Percentiles rank a stretch among this genome's conserved stretches.
These are phyloP conservation scores for Colletotrichum caudatum DNA, from an alignment of 2,329 filamentous ascomycete genomes.

Conservation along the genomic window DNA sequence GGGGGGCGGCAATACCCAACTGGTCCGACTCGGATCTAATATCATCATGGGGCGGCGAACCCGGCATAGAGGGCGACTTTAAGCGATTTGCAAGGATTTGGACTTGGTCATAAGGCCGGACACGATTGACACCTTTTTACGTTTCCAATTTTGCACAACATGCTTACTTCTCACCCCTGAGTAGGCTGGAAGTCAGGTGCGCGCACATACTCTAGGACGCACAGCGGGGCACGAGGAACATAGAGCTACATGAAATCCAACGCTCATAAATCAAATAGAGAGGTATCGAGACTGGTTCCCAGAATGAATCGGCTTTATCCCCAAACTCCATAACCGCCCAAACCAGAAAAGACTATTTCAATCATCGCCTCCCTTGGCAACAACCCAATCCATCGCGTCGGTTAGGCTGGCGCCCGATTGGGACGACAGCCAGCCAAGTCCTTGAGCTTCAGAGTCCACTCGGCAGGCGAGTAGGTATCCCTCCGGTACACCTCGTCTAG, in stretches of 20 bases:
- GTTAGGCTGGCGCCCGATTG: not conserved
- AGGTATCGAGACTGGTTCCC: not conserved
- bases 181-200: conserved; percentile 8
- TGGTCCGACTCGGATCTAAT: conserved; percentile 38
- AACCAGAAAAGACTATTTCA: too few species aligned
- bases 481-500: not conserved
- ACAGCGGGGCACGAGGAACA: conserved; percentile 16
- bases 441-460: conserved; percentile 2
- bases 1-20: conserved; percentile 41
- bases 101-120: not conserved
- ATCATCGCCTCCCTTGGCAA: not conserved
- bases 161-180: not conserved
- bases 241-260: not conserved
- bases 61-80: conserved; percentile 13
- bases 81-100: conserved; percentile 12
- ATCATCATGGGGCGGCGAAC: not conserved
- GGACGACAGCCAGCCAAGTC: not conserved
- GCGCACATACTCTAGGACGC: conserved; percentile 6
- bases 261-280: not conserved
- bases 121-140: conserved; percentile 8
- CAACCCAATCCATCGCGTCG: not conserved
- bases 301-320: not conserved
- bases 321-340: not conserved
- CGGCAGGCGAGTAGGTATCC: not conserved
- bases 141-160: conserved; percentile 24